Evolutionary conservation across 208 protist genomes (phyloP).

Genomic region (Tritrichomonas musculus): DNA sequence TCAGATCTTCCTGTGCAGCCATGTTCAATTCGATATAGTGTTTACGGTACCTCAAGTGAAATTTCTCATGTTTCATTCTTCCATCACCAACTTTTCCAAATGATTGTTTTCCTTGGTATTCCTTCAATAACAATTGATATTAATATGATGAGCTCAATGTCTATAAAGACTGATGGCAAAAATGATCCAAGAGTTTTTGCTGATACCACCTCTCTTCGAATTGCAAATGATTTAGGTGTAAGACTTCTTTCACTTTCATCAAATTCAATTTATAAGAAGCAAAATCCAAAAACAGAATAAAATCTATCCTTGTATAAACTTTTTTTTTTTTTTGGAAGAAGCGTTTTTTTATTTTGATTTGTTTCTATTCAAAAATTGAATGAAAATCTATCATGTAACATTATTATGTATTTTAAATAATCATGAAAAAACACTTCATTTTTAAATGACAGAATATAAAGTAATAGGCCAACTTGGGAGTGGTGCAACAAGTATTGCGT

Average conservation of each 20-base stretch:
- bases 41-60: background rate
- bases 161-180: background rate
- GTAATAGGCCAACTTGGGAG: no score
- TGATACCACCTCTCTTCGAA: background rate
- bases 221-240: background rate
- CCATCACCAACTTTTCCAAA: background rate
- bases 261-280: background rate
- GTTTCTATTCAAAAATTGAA: no score
- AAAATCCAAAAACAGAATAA: no score
- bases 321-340: no score
- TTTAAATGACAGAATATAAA: no score
- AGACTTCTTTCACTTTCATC: background rate
- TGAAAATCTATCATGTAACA: no score
- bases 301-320: no score
- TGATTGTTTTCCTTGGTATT: conserved; percentile 4
- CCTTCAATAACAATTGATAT: background rate
- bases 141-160: background rate
- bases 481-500: no score
- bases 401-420: no score
- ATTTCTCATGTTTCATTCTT: background rate
- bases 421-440: no score
- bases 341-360: no score
- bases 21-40: background rate
- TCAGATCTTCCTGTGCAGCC: conserved; percentile 25
- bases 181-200: background rate